These are phyloP conservation scores for Solanum sparsipilum DNA, from an alignment of 257 asterid genomes.

Conservation along the genomic window DNA sequence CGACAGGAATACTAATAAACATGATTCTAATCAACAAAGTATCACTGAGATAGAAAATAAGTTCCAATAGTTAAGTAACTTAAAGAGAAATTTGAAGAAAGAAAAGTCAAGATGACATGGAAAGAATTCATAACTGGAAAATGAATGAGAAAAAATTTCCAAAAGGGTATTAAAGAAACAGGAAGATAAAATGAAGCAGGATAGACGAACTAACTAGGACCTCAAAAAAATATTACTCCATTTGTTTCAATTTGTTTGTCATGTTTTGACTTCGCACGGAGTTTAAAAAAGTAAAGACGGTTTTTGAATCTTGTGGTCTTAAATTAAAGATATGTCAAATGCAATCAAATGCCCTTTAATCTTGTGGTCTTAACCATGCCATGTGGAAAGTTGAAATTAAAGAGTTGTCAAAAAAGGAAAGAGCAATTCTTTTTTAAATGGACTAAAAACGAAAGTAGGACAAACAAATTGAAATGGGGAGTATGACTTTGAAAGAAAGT, in stretches of 20 bases:
- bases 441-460: background rate
- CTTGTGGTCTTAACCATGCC: background rate
- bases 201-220: background rate
- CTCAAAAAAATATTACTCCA: background rate
- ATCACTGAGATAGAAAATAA: background rate
- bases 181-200: background rate
- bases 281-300: background rate
- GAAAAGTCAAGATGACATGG: background rate
- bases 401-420: background rate
- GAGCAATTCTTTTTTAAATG: background rate
- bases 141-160: background rate
- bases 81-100: background rate
- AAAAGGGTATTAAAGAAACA: background rate
- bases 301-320: background rate
- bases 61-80: background rate
- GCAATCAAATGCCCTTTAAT: too few relatives aligned
- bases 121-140: background rate
- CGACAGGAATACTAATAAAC: background rate
- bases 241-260: background rate
- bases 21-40: background rate
- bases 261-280: background rate
- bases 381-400: background rate
- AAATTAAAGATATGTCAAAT: background rate
- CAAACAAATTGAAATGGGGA: background rate
- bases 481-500: background rate